Conservation (phyloP, 2,329 filamentous ascomycete genomes). For the Neonectria faginata region DNA sequence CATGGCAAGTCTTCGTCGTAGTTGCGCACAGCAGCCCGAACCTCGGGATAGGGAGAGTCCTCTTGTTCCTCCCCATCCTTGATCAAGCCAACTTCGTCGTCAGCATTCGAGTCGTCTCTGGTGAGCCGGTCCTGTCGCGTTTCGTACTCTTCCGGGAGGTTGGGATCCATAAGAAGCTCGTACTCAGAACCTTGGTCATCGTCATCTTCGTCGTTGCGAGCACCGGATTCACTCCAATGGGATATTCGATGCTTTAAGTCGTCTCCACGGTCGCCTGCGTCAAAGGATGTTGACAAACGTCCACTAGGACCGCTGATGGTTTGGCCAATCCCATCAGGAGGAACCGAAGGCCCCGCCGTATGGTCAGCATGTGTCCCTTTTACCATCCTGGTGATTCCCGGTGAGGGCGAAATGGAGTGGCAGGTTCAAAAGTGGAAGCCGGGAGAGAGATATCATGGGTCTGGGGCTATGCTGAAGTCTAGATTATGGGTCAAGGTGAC, state of each 20-base stretch:
- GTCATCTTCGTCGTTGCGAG: slow-evolving; percentile 52
- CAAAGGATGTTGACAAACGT: slow-evolving; percentile 45
- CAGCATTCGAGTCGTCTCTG: slow-evolving; percentile 39
- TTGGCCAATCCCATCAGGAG: slow-evolving; percentile 41
- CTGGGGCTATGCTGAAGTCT: neutral
- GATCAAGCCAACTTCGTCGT: slow-evolving; percentile 45
- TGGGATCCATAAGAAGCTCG: slow-evolving; percentile 68
- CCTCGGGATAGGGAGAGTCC: slow-evolving; percentile 74
- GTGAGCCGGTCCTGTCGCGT: slow-evolving; percentile 45
- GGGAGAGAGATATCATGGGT: neutral
- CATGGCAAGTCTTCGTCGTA: slow-evolving; percentile 74
- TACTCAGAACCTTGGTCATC: slow-evolving; percentile 64
- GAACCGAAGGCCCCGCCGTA: slow-evolving; percentile 20
- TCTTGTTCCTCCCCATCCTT: slow-evolving; percentile 52
- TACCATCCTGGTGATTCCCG: neutral
- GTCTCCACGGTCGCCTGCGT: slow-evolving; percentile 39
- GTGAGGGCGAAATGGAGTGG: neutral
- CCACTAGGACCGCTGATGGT: slow-evolving; percentile 42
- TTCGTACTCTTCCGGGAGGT: slow-evolving; percentile 59
- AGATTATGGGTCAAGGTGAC: neutral
- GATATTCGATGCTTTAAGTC: slow-evolving; percentile 51
- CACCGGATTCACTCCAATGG: slow-evolving; percentile 56
- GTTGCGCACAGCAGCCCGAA: slow-evolving; percentile 72
- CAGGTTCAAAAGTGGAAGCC: neutral
- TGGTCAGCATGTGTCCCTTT: neutral